phyloP scores from a whole-genome alignment of 805 yeast species.

The Schizosaccharomyces osmophilus region DNA sequence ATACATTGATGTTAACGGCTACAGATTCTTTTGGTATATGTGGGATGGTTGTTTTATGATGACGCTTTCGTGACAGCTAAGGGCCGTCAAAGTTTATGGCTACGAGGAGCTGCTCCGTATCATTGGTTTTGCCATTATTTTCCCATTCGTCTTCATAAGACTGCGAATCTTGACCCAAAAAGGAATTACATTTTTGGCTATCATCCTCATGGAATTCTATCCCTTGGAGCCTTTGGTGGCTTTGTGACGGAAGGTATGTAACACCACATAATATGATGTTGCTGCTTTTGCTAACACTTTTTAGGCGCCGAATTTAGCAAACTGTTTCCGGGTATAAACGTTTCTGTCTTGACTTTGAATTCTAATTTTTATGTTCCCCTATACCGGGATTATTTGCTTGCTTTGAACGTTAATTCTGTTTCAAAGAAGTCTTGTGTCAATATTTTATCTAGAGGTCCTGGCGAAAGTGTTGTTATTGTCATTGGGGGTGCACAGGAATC shows the following conservation, averaged over 20 bases:
- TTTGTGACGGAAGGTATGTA: constrained; percentile 47
- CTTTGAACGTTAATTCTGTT: constrained; percentile 69
- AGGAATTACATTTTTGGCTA: constrained; percentile 20
- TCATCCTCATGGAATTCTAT: constrained; percentile 91
- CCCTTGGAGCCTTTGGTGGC: constrained; percentile 72
- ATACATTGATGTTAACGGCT: not conserved
- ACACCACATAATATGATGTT: not conserved
- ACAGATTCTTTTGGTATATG: not conserved
- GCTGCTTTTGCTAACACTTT: not conserved
- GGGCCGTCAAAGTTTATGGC: constrained; percentile 5
- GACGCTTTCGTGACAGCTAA: not conserved
- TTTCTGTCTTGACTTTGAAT: constrained; percentile 53
- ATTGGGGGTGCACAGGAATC: constrained; percentile 93
- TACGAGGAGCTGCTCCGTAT: constrained; percentile 40
- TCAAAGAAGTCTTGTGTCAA: constrained; percentile 45
- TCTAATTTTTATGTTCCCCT: constrained; percentile 69
- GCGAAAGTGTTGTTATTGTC: constrained; percentile 55
- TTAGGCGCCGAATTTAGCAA: constrained; percentile 28
- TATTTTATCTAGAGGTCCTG: constrained; percentile 33
- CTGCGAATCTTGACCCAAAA: constrained; percentile 44
- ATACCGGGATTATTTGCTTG: constrained; percentile 60
- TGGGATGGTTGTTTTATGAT: not conserved
- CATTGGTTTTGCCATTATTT: constrained; percentile 51
- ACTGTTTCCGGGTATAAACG: constrained; percentile 61
- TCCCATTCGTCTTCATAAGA: constrained; percentile 49